Evolutionary conservation across 805 yeast species (phyloP).

Genomic region (Nakazawaea wickerhamii): DNA sequence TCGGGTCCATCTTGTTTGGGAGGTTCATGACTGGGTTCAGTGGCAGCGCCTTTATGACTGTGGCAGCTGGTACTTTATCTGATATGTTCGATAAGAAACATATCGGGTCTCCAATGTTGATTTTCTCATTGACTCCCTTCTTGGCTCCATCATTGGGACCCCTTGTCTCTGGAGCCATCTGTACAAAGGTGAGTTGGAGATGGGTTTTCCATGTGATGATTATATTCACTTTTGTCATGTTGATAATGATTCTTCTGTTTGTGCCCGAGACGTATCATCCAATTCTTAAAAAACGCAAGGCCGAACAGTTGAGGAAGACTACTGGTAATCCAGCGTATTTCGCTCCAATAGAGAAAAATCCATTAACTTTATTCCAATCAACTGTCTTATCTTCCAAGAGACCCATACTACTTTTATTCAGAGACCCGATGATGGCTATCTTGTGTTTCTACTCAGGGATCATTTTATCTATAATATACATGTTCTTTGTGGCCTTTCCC

Average conservation of each 20-base stretch:
- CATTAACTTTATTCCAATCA: constrained; percentile 31
- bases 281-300: constrained; percentile 44
- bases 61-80: constrained; percentile 73
- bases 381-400: constrained; percentile 42
- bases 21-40: constrained; percentile 67
- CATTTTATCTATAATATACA: constrained; percentile 52
- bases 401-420: constrained; percentile 42
- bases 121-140: constrained; percentile 59
- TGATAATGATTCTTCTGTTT: constrained; percentile 17
- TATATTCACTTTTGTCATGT: constrained; percentile 41
- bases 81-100: constrained; percentile 60
- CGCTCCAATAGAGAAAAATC: constrained; percentile 36
- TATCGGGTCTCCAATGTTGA: constrained; percentile 65
- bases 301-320: constrained; percentile 39
- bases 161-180: constrained; percentile 51
- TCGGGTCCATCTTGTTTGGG: constrained; percentile 58
- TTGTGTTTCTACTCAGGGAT: constrained; percentile 54
- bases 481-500: constrained; percentile 64
- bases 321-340: constrained; percentile 33
- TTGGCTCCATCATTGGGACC: constrained; percentile 73
- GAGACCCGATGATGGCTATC: constrained; percentile 51
- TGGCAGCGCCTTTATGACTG: constrained; percentile 69
- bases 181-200: constrained; percentile 54
- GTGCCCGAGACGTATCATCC: constrained; percentile 46
- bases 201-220: constrained; percentile 67